A percentile compares a stretch with the other conserved stretches of the same genome.
Conservation (phyloP, 805 yeast species). For the Nakazawaea populi region DNA sequence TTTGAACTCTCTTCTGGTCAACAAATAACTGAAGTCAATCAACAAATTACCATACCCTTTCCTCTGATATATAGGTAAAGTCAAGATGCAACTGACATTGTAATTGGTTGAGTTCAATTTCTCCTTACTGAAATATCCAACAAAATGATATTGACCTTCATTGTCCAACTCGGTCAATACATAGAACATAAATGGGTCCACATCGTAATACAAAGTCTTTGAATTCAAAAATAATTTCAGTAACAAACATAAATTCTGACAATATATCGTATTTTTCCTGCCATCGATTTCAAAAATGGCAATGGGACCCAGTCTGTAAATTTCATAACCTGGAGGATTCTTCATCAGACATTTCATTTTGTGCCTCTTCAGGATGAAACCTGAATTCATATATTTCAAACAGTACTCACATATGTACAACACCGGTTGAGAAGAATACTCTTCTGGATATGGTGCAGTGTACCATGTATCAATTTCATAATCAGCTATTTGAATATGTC, state of each 20-base stretch:
- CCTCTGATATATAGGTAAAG: constrained; percentile 82
- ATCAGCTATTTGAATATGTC: constrained; percentile 63
- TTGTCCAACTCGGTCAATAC: constrained; percentile 67
- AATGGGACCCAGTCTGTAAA: constrained; percentile 63
- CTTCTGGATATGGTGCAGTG: constrained; percentile 89
- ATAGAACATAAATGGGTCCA: constrained; percentile 91
- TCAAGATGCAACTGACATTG: constrained; percentile 86
- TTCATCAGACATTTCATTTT: constrained; percentile 60
- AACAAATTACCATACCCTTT: constrained; percentile 85
- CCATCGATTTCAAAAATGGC: constrained; percentile 94
- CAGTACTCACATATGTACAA: constrained; percentile 82
- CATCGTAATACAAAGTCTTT: constrained; percentile 89
- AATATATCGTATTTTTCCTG: constrained; percentile 68
- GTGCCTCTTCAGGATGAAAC: constrained; percentile 65
- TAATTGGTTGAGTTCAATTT: constrained; percentile 68
- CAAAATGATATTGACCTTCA: constrained; percentile 57
- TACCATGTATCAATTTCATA: constrained; percentile 88
- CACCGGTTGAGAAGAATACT: constrained; percentile 55
- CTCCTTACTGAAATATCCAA: constrained; percentile 93
- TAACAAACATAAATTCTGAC: constrained; percentile 84
- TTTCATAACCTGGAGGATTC: constrained; percentile 90
- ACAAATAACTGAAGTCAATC: constrained; percentile 82
- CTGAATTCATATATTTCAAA: constrained; percentile 69
- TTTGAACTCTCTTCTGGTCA: constrained; percentile 68
- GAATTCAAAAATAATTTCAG: constrained; percentile 89